Conservation (phyloP, 768 basidiomycete species). For the Paxillus involutus region DNA sequence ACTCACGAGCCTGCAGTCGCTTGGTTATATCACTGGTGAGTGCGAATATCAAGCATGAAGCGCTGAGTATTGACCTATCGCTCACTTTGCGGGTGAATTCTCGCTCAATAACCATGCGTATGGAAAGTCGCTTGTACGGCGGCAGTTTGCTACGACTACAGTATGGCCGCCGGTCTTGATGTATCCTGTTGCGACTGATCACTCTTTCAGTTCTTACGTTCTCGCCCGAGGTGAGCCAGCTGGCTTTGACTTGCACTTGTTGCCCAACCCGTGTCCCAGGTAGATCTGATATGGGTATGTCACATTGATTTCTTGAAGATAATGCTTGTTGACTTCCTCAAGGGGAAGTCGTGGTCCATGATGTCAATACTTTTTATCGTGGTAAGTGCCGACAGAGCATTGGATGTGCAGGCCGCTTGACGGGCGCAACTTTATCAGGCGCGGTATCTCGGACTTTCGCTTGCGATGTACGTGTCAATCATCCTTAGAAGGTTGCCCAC, state of each 20-base stretch:
- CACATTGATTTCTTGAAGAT: background rate
- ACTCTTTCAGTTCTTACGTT: slow-evolving; percentile 8
- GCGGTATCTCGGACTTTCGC: slow-evolving; percentile 8
- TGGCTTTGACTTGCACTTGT: background rate
- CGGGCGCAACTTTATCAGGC: background rate
- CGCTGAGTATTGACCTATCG: background rate
- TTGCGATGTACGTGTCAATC: slow-evolving; percentile 3
- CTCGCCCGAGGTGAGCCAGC: slow-evolving; percentile 3
- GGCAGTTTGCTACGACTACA: slow-evolving; percentile 10
- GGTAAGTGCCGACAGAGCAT: background rate
- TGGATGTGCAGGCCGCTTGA: background rate
- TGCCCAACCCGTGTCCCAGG: background rate
- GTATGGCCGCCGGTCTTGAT: background rate
- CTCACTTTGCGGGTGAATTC: background rate
- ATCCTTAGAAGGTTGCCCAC: background rate
- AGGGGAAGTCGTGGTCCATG: slow-evolving; percentile 11
- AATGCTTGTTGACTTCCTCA: background rate
- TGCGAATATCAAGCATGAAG: background rate
- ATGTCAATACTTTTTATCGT: slow-evolving; percentile 10
- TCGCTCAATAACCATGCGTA: background rate
- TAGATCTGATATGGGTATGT: slow-evolving; percentile 14
- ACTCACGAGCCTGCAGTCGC: background rate
- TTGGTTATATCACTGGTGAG: background rate
- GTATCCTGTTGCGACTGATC: background rate
- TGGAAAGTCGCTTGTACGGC: slow-evolving; percentile 1